A percentile compares a stretch with the other conserved stretches of the same genome.
These are phyloP conservation scores for Dalbergia cultrata DNA, from an alignment of 306 rosid genomes.

Conservation along the genomic window DNA sequence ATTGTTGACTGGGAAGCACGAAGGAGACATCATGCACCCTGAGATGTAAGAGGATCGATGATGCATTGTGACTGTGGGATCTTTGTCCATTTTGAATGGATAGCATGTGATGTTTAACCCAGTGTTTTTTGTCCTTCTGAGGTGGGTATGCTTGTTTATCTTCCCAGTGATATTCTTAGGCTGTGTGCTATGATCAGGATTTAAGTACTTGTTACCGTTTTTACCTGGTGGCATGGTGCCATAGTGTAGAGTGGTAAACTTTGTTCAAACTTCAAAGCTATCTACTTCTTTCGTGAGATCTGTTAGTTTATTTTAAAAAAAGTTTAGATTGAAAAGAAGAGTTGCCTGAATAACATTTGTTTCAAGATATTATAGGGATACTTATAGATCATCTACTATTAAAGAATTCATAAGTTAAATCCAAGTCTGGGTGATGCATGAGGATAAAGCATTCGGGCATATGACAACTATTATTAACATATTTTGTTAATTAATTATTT, in stretches of 20 bases:
- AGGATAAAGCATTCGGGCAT: too few relatives aligned
- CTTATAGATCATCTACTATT: too few relatives aligned
- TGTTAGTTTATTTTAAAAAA: not conserved
- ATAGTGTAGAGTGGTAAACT: constrained; percentile 36
- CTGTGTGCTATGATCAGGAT: constrained; percentile 20
- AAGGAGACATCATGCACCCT: constrained; percentile 58
- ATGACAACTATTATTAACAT: too few relatives aligned
- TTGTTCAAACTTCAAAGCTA: not conserved
- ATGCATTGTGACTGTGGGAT: constrained; percentile 37
- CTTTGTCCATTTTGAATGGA: constrained; percentile 59
- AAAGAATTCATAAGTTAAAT: too few relatives aligned
- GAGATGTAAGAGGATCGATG: constrained; percentile 51
- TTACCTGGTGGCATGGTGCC: not conserved
- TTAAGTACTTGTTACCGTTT: constrained; percentile 37
- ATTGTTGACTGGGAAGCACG: constrained; percentile 61
- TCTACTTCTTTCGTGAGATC: not conserved
- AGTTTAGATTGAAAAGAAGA: too few relatives aligned
- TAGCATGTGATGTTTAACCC: not conserved
- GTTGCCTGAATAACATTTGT: too few relatives aligned
- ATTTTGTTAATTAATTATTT: constrained; percentile 33
- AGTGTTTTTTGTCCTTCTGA: not conserved
- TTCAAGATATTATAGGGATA: too few relatives aligned
- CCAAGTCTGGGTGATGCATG: too few relatives aligned
- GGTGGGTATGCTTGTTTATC: constrained; percentile 26
- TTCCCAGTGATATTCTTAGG: constrained; percentile 42